Base-by-base conservation (phyloP, 805 yeast genomes). In the Saccharomycopsis fibuligera region DNA sequence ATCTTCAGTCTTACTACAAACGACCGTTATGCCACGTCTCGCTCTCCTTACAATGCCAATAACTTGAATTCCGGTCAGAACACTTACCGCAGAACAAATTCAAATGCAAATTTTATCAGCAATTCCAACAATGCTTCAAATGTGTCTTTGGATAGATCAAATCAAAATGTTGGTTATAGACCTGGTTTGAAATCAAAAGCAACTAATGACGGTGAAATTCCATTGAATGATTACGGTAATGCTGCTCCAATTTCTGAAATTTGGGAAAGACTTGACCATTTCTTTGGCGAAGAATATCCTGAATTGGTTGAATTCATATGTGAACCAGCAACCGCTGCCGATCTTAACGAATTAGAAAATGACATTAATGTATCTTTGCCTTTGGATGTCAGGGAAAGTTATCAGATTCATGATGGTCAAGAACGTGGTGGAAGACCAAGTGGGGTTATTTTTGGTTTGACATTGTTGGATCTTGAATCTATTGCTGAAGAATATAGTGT, bases 331-430 rank as follows among this genome's bases (percentile, higher is more conserved):
- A 87, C 96, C 0, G 74, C 75, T 37, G 77, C 83, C 50, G 99
- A 93, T 62, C 70, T 93, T 49, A 73, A 74, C 55, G 93, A 85
- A 57, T 82, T 93, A 33, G 97, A 93, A 67, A 76, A 77, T 58
- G 97, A 91, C 63, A 69, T 89, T 59, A 81, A 77, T 40, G 69
- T 87, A 47, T 69, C 73, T 41, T 72, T 93, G 38, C 99, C 99
- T 1, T 68, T 79, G 2, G 88, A 93, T 49, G 88, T 93, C 6
- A 72, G 86, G 47, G 96, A 88, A 43, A 84, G 91, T 39, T 78
- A 76, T 60, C 76, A 79, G 59, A 67, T 84, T 38, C 96, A 93
- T 56, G 98, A 93, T 60, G 99, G 99, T 48, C 98, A 93, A 68
- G 85, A 83, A 53, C 74, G 76, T 51, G 75, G 81, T 3, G 89